Base-by-base conservation (phyloP, 768 basidiomycete genomes). In the Boletus pseudo-olivaceus region DNA sequence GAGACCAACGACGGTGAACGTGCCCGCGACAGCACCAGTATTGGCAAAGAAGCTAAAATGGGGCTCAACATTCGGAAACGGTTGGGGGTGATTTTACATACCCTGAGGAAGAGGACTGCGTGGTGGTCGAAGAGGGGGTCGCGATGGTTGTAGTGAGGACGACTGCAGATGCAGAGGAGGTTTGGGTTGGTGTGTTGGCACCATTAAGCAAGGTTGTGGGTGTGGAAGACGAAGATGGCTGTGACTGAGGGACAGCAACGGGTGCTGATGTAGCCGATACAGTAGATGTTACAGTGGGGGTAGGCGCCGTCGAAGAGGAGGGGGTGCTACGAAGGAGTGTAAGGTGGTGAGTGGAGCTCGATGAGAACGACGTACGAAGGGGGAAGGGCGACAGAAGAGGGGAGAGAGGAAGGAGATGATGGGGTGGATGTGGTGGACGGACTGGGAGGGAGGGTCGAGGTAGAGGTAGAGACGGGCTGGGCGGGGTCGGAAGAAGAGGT, bases 1-100 rank as follows among this genome's bases (percentile, higher is more conserved):
- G 3, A 81, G 57, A 45, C 73, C 76, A 49, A 74, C 69, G 52
- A 72, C 67, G 38, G 74, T 69, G 55, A 80, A 81, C 0, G 73
- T 75, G 38, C 73, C 76, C 0, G 75, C 80, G 19, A 79, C 76
- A 0, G 77, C 80, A 34, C 71, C 75, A 47, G 72, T 77, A 58
- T 78, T 74, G 43, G 70, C 57, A 58, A 78, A 74, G 72, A 81
- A 81, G 54, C 80, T 80, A 49, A 23, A 19, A 40, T 1, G 26
- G 29, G 37, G 33, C 1, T 59, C 40, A 58, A 30, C 3, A 4
- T 14, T 5, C 2, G 38, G 3, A 14, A 10, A 26, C 26, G 29
- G 4, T 7, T 0, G 4, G 12, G 7, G 29, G 15, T 17, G 35
- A 1, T 1, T 12, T 11, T 19, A 55, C 64, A 23, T 51, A 72